Conservation (phyloP, 2,329 filamentous ascomycete genomes). For the Talaromyces sp. region DNA sequence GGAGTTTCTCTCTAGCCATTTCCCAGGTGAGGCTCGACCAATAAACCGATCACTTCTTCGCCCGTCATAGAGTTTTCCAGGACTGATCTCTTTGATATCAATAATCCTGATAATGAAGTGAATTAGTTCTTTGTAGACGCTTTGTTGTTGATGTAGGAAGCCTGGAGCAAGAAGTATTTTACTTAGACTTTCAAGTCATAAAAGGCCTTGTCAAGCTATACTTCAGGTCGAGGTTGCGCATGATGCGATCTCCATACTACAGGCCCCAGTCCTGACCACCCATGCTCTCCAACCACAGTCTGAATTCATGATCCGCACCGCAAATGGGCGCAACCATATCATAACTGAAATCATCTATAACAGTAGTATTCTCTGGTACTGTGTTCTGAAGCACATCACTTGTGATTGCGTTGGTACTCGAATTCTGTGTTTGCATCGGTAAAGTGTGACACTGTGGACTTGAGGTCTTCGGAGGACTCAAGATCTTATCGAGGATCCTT, state of each 20-base stretch:
- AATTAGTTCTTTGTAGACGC: no score
- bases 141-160: no score
- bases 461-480: not conserved
- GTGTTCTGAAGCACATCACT: not conserved
- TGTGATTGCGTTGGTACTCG: not conserved
- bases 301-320: not conserved
- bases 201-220: not conserved
- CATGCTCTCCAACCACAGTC: not conserved
- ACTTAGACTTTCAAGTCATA: no score
- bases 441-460: not conserved
- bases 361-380: not conserved
- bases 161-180: no score
- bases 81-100: no score
- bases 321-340: not conserved
- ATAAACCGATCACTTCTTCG: no score
- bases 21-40: no score
- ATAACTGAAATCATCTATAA: not conserved
- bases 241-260: not conserved
- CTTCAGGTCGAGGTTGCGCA: not conserved
- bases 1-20: no score
- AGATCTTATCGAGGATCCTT: not conserved
- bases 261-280: not conserved
- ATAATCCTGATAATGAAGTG: no score
- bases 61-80: no score
- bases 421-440: not conserved